Conservation (phyloP, 2,329 filamentous ascomycete genomes). For the Aspergillus niger region DNA sequence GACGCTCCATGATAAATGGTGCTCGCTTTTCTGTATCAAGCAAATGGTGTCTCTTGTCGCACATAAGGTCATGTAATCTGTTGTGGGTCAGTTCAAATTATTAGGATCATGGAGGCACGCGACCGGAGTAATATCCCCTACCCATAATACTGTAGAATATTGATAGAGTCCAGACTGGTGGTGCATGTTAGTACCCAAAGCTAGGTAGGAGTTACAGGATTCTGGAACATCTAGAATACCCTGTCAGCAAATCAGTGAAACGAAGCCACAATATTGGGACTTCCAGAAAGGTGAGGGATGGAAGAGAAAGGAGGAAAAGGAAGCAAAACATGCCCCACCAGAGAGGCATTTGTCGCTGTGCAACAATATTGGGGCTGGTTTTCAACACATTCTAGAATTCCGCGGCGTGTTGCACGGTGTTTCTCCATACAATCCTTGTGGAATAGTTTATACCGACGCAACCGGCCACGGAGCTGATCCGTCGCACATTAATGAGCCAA, state of each 20-base stretch:
- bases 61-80: background rate
- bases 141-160: background rate
- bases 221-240: background rate
- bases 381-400: background rate
- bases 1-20: background rate
- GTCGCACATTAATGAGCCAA: background rate
- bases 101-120: background rate
- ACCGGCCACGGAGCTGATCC: background rate
- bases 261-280: conserved; percentile 1
- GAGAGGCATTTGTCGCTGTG: background rate
- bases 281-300: background rate
- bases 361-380: background rate
- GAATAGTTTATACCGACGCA: background rate
- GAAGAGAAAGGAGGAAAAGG: background rate
- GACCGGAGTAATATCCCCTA: background rate
- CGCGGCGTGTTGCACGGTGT: background rate
- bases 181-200: background rate
- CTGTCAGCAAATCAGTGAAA: background rate
- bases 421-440: background rate
- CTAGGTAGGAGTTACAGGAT: background rate
- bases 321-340: background rate
- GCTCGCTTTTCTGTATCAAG: background rate
- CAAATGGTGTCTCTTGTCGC: background rate
- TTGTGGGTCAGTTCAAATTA: background rate
- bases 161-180: background rate